Evolutionary conservation across 805 yeast genomes (phyloP), one percentile per base, ranked within the genome.

Genomic region (Wickerhamiella vanderwaltii): DNA sequence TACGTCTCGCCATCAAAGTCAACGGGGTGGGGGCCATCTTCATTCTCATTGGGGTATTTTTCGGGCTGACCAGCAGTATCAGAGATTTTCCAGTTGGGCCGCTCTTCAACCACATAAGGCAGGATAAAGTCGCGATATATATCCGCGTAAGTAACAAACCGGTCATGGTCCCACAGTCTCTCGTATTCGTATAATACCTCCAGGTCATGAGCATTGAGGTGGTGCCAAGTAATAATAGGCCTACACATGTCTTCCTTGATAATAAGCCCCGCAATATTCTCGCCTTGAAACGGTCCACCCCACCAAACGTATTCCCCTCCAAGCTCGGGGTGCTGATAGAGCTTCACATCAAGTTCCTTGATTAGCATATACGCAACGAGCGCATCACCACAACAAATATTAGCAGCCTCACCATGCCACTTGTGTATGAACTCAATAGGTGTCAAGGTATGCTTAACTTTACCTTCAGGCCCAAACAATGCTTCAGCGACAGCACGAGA

Each of bases 121-220:
- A 56, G 46, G 31, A 53, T 41, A 29, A 62, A 59, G 46, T 58
- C 58, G n/a, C 48, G 50, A 48, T 62, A 62, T 6, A 57, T 50
- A 40, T 61, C 61, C 25, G 46, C 45, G 34, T 53, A 56, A 9
- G 48, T 28, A 9, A 51, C 43, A 15, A 48, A 34, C 41, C 48
- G 44, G 26, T 51, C 46, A 12, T 53, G 49, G 30, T 47, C 47
- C 17, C 48, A 26, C 5, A 44, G 31, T 9, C 44, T 26, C 44
- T 63, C 66, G 49, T 61, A 64, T 36, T 59, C 61, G 51, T 51
- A 62, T 33, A 63, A 45, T 13, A 44, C 33, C 44, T 59, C 62
- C 28, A 60, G 46, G 17, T 59, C 62, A 24, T 48, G 49, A n/a
- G 61, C 48, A 12, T 43, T 35, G 13, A 60, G 35, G 40, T 61